Conservation (phyloP, 441 rosid genomes). For the Metrosideros polymorpha region DNA sequence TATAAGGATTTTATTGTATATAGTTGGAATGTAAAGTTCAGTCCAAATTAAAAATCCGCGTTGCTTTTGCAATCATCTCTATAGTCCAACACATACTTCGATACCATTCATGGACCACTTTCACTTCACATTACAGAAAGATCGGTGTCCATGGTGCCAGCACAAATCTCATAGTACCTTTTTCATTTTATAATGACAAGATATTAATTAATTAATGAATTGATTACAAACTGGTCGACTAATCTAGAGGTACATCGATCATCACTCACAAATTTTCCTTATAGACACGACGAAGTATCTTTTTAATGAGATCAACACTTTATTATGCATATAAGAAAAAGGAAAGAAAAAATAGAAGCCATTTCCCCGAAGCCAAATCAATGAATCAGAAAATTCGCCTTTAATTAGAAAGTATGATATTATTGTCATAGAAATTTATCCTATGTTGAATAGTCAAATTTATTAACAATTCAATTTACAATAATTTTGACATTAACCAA, state of each 20-base stretch:
- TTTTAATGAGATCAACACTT: not conserved
- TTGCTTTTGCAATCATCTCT: not conserved
- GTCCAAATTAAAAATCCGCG: not conserved
- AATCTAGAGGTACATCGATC: not conserved
- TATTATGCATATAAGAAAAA: not conserved
- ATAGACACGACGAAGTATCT: not conserved
- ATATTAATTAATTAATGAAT: no score
- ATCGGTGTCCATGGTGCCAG: not conserved
- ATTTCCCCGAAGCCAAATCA: not conserved
- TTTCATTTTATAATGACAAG: not conserved
- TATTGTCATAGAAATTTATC: no score
- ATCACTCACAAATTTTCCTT: not conserved
- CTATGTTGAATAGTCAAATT: no score
- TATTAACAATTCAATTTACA: no score
- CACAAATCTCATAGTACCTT: not conserved
- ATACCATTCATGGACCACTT: not conserved
- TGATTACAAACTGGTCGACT: fast-evolving
- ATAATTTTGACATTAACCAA: not conserved
- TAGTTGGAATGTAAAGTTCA: not conserved
- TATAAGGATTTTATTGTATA: not conserved
- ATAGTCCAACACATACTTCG: not conserved
- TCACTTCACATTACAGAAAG: not conserved
- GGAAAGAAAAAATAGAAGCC: fast-evolving
- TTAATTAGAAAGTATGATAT: no score
- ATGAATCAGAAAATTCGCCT: not conserved